These are phyloP conservation scores for Hymenoscyphus salicellus DNA, from an alignment of 2,329 filamentous ascomycete genomes.

Conservation along the genomic window DNA sequence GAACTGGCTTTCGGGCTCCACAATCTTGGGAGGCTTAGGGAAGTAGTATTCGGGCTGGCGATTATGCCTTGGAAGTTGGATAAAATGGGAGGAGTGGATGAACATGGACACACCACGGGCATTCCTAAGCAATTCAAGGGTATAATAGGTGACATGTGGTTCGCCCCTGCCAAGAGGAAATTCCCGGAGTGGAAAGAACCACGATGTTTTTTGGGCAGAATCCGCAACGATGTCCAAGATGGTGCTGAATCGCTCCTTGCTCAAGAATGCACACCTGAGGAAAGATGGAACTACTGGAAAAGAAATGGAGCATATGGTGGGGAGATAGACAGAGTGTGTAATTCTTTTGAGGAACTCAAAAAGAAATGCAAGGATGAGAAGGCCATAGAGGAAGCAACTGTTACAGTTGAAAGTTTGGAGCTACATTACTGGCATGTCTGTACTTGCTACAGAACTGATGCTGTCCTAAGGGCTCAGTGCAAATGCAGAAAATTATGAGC, in stretches of 20 bases:
- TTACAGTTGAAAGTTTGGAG: no score
- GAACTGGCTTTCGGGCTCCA: neutral
- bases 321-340: no score
- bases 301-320: no score
- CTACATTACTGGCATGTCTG: no score
- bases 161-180: neutral
- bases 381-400: no score
- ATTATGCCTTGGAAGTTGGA: neutral
- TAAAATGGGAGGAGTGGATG: neutral
- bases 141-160: neutral
- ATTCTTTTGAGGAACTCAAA: no score
- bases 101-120: no score
- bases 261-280: neutral
- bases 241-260: no score
- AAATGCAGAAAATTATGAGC: no score
- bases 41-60: neutral
- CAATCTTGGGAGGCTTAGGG: neutral
- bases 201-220: neutral
- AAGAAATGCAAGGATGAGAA: no score
- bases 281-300: neutral
- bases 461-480: no score
- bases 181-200: neutral
- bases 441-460: no score
- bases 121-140: neutral
- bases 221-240: neutral